A percentile compares a stretch with the other conserved stretches of the same genome.
These are phyloP conservation scores for Penicillium herquei DNA, from an alignment of 495 filamentous ascomycete genomes.

Conservation along the genomic window DNA sequence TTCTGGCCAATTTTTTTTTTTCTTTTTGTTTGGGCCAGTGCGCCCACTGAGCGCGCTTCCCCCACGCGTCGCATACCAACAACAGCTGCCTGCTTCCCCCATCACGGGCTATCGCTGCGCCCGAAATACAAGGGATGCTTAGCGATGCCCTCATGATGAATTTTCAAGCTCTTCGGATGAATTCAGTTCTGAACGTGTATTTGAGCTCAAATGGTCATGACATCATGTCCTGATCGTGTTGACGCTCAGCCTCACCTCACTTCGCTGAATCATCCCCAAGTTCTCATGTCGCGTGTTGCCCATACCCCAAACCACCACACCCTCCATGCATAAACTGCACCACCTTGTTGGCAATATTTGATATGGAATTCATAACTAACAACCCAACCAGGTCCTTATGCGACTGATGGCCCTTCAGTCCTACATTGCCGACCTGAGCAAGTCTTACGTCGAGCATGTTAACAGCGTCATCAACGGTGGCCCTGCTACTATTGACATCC, in stretches of 20 bases:
- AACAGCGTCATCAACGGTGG: slow-evolving; percentile 71
- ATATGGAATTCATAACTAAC: background rate
- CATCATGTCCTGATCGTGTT: background rate
- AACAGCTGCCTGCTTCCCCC: slow-evolving; percentile 7
- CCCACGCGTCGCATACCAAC: slow-evolving; percentile 23
- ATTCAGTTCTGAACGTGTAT: background rate
- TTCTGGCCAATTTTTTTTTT: slow-evolving; percentile 8
- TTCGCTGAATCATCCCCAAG: no score
- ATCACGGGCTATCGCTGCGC: background rate
- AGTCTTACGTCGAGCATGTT: slow-evolving; percentile 79
- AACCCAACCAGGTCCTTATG: slow-evolving; percentile 61
- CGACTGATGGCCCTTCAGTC: slow-evolving; percentile 70
- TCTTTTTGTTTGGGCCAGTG: slow-evolving; percentile 13
- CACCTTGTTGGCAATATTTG: no score
- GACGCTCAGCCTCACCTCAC: background rate
- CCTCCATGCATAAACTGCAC: no score
- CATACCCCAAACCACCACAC: background rate
- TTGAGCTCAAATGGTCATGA: background rate
- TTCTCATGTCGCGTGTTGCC: no score
- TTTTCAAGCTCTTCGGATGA: background rate
- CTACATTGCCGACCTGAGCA: slow-evolving; percentile 68
- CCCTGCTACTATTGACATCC: slow-evolving; percentile 48
- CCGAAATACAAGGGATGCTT: slow-evolving; percentile 1
- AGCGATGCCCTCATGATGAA: background rate
- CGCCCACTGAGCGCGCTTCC: slow-evolving; percentile 12